These are phyloP conservation scores for Cutaneotrichosporon arboriforme DNA, from an alignment of 1,284 basidiomycete genomes.

Conservation along the genomic window DNA sequence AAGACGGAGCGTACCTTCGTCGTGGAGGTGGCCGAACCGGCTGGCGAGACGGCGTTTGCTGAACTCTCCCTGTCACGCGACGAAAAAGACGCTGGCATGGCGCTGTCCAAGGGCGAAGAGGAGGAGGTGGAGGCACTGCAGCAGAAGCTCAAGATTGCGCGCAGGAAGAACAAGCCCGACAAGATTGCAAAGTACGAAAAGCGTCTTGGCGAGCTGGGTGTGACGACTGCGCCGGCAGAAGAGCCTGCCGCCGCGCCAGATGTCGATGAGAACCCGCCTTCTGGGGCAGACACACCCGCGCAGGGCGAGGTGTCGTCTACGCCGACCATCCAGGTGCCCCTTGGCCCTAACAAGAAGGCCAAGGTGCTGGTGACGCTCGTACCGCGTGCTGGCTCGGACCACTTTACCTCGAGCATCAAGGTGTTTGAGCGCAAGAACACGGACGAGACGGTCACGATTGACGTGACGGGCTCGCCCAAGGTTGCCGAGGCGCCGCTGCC, in stretches of 20 bases:
- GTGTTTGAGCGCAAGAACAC: conserved; percentile 44
- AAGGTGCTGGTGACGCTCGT: conserved; percentile 38
- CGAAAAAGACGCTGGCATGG: conserved; percentile 40
- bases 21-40: conserved; percentile 31
- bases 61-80: conserved; percentile 32
- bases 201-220: conserved; percentile 48
- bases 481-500: not conserved
- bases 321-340: conserved; percentile 20
- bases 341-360: conserved; percentile 40
- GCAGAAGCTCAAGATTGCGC: conserved; percentile 53
- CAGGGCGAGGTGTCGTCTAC: conserved; percentile 5
- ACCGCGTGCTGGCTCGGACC: conserved; percentile 4
- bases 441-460: conserved; percentile 38
- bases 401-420: conserved; percentile 23
- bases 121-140: conserved; percentile 52
- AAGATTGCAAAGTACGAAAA: conserved; percentile 52
- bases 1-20: conserved; percentile 49
- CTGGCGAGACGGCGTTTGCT: conserved; percentile 7
- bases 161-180: conserved; percentile 51
- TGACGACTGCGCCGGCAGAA: conserved; percentile 25
- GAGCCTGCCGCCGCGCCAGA: conserved; percentile 1
- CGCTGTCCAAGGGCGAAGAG: conserved; percentile 50
- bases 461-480: conserved; percentile 15
- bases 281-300: conserved; percentile 7
- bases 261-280: not conserved